Percentiles rank a stretch among this genome's conserved stretches.
phyloP scores from a whole-genome alignment of 2,329 filamentous ascomycete genomes.

The Verticillium zaregamsianum region DNA sequence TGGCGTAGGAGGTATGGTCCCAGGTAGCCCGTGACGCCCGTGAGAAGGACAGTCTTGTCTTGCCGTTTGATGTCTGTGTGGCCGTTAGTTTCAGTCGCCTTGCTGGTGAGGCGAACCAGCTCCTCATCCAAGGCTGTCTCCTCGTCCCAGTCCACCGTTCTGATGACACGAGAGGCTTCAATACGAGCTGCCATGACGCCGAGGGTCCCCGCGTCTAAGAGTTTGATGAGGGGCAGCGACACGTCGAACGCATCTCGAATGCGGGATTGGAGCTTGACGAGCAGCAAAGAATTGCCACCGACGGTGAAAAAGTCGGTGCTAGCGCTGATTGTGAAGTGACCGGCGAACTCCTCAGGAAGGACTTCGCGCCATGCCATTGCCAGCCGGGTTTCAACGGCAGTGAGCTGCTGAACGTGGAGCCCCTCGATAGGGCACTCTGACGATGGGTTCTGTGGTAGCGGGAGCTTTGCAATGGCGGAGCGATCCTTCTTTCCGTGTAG shows the following conservation, averaged over 20 bases:
- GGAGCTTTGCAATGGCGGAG: conserved; percentile 16
- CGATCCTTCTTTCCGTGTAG: conserved; percentile 27
- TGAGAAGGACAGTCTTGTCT: conserved; percentile 24
- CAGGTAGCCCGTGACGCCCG: conserved; percentile 36
- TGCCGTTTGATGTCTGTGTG: too few species aligned
- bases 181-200: conserved; percentile 31
- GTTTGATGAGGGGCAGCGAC: conserved; percentile 24
- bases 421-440: background rate
- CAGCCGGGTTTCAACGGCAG: conserved; percentile 5
- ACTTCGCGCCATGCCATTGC: conserved; percentile 12
- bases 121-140: conserved; percentile 14
- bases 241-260: conserved; percentile 28
- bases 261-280: conserved; percentile 30
- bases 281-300: conserved; percentile 36
- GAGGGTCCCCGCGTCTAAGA: conserved; percentile 34
- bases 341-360: conserved; percentile 15
- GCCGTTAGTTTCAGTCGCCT: too few species aligned
- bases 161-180: conserved; percentile 4
- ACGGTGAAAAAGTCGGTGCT: conserved; percentile 34
- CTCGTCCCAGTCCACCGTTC: conserved; percentile 19
- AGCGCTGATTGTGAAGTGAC: conserved; percentile 8
- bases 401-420: background rate
- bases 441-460: conserved; percentile 13
- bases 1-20: conserved; percentile 29
- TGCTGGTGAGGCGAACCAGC: background rate